Evolutionary conservation across 345 rosid genomes (phyloP).

Genomic region (Turnera subulata): DNA sequence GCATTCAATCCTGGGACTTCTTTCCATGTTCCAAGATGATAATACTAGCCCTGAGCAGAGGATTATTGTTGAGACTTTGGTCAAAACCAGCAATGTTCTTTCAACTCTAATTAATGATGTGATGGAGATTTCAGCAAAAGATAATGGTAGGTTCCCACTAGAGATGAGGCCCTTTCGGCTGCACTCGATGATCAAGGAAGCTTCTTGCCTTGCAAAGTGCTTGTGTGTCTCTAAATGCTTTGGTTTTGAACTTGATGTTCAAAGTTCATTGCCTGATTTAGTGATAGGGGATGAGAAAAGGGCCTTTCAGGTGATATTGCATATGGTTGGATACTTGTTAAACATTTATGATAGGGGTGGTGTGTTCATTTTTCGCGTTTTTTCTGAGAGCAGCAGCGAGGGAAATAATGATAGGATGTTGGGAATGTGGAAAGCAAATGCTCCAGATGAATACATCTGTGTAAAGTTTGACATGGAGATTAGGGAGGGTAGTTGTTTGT

Average conservation of each 20-base stretch:
- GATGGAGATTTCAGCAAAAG: constrained; percentile 70
- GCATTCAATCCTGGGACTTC: constrained; percentile 87
- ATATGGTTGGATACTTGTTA: constrained; percentile 79
- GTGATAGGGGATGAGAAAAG: constrained; percentile 84
- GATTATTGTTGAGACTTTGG: constrained; percentile 60
- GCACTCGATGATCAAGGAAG: constrained; percentile 74
- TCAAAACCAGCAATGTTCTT: constrained; percentile 65
- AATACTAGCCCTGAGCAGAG: constrained; percentile 58
- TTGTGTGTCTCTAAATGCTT: constrained; percentile 66
- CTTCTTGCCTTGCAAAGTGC: constrained; percentile 81
- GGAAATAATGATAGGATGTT: constrained; percentile 45
- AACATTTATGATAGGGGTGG: constrained; percentile 54
- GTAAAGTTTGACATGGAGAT: constrained; percentile 75
- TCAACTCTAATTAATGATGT: constrained; percentile 75
- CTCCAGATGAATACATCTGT: constrained; percentile 41
- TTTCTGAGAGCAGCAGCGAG: constrained; percentile 38
- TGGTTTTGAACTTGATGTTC: constrained; percentile 61
- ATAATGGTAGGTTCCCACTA: constrained; percentile 60
- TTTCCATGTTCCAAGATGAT: constrained; percentile 67
- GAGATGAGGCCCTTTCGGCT: constrained; percentile 65
- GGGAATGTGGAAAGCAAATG: constrained; percentile 48
- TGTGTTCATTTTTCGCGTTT: constrained; percentile 53
- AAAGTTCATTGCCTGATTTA: constrained; percentile 63
- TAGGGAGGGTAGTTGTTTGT: constrained; percentile 33
- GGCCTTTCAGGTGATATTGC: constrained; percentile 87